Conservation (phyloP, 305 asterid species). For the Fraxinus latifolia region DNA sequence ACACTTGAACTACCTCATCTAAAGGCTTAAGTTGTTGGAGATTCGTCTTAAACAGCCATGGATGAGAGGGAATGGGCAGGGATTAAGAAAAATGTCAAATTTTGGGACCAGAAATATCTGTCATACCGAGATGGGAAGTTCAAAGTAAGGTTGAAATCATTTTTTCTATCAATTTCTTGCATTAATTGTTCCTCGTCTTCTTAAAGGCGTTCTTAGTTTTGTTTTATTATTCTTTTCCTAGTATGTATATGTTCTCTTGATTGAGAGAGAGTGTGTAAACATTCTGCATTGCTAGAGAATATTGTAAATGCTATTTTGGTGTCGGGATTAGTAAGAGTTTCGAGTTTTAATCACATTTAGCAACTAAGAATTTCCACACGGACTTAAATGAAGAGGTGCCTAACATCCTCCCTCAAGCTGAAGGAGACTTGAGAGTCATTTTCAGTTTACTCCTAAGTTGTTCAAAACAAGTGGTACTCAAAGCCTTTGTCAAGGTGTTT, state of each 20-base stretch:
- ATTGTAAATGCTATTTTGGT: neutral
- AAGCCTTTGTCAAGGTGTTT: neutral
- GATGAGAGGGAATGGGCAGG: neutral
- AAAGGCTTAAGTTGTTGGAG: neutral
- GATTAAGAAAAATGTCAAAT: neutral
- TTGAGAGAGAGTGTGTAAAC: neutral
- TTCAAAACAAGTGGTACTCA: neutral
- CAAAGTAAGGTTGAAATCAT: neutral
- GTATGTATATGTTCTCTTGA: neutral
- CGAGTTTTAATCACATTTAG: neutral
- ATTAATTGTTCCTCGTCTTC: neutral
- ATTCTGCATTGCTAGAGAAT: neutral
- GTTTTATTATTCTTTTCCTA: neutral
- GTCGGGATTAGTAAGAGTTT: neutral
- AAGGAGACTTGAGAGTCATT: neutral
- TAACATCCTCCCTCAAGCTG: neutral
- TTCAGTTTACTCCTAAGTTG: neutral
- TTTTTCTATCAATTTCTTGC: neutral
- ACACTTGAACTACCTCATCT: neutral
- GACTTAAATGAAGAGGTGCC: neutral
- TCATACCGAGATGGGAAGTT: neutral
- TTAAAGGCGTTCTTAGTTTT: neutral
- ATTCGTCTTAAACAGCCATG: neutral
- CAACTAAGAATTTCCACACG: neutral
- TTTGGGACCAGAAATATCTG: neutral